Base-by-base conservation (phyloP, 2,329 filamentous ascomycete genomes). In the Simplicillium sp. region DNA sequence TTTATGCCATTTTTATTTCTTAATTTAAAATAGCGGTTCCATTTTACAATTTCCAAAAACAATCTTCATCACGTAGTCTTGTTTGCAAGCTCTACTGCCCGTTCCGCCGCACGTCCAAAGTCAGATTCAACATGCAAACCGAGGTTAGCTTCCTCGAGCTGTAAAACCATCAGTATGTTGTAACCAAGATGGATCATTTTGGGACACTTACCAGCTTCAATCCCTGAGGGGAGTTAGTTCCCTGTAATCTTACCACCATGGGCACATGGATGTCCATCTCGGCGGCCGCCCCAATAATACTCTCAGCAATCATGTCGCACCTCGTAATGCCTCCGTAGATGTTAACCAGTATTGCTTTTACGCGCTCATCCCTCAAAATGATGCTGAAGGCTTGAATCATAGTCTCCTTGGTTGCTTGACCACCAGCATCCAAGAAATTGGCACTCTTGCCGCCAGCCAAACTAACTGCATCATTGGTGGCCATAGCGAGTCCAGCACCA, bases 371-470 rank as follows among this genome's bases (percentile, higher is more conserved):
- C 5, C 70, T 66, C 36, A 87, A 65, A 14, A 95, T 77, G 11
- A 89, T 73, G 42, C 80, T 72, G 56, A 94, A 92, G 2, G 79
- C 81, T 42, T 77, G 77, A 54, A 82, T 80, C 49, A 95, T 87
- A 0, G 87, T 94, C 48, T 83, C 78, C 25, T 77, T 76, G 0
- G 87, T 95, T 0, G 88, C 88, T 58, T 94, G 92, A 29, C 88
- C 88, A 20, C 89, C 88, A 0, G 86, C 94, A 57, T 95, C 88
- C 41, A 95, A 71, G 58, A 95, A 94, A 53, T 95, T 95, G 11
- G 86, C 78, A 17, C 82, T 82, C 29, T 68, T 62, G 2, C 85
- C 85, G 8, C 81, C 81, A 41, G 77, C 75, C 11, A 77, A 64
- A 3, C 74, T 69, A 2, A 95, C 75, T 0, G 84, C 83, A 57